Conservation (phyloP, 2,329 filamentous ascomycete genomes). For the Akanthomyces uredinophilus region DNA sequence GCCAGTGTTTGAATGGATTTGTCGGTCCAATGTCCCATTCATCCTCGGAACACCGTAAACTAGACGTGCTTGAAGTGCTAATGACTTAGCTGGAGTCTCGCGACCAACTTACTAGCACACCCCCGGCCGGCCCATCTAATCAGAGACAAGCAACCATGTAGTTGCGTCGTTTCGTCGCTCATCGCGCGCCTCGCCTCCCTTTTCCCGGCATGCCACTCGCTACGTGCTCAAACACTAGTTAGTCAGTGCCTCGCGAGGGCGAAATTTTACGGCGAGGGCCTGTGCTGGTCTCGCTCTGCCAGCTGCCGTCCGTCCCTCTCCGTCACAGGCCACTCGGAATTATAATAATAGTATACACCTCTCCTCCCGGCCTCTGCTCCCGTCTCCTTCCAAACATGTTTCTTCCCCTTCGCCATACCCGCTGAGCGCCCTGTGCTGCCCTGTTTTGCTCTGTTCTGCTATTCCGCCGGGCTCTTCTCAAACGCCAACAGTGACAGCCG, state of each 20-base stretch:
- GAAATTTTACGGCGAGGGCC: not conserved
- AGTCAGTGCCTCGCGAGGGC: not conserved
- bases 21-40: no score
- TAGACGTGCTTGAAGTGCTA: no score
- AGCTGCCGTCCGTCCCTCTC: not conserved
- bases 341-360: not conserved
- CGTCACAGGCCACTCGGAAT: not conserved
- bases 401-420: not conserved
- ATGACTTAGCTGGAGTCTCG: no score
- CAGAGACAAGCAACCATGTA: not conserved
- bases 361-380: not conserved
- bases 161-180: not conserved
- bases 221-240: not conserved
- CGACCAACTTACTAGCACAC: no score
- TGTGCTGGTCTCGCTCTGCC: not conserved
- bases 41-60: no score
- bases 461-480: not conserved
- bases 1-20: no score
- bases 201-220: not conserved
- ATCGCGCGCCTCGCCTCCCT: not conserved
- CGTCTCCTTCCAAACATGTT: not conserved
- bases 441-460: not conserved
- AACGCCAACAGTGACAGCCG: conserved; percentile 8
- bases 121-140: no score
- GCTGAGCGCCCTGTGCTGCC: no score